A percentile compares a stretch with the other conserved stretches of the same genome.
Evolutionary conservation across 2,329 filamentous ascomycete genomes (phyloP).

Genomic region (Colletotrichum tropicale): DNA sequence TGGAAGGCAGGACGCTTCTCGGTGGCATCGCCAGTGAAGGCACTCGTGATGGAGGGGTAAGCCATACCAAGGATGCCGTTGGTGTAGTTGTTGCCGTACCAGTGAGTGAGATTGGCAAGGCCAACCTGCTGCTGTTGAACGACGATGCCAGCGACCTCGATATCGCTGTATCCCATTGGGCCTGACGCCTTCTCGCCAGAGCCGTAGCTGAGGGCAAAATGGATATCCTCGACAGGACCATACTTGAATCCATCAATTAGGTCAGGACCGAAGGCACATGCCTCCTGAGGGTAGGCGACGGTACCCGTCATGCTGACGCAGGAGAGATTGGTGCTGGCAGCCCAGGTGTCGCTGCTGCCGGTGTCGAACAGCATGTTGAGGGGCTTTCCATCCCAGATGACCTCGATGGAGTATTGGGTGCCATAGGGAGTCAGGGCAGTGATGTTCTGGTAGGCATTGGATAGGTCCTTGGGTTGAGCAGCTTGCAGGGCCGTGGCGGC

Average conservation of each 20-base stretch:
- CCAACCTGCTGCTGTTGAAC: conserved; percentile 52
- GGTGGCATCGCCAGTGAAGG: conserved; percentile 43
- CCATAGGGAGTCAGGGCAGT: conserved; percentile 40
- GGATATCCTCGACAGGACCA: conserved; percentile 41
- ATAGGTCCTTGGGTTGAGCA: conserved; percentile 15
- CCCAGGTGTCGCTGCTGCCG: conserved; percentile 58
- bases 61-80: conserved; percentile 56
- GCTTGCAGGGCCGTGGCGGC: conserved; percentile 31
- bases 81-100: conserved; percentile 57
- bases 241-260: conserved; percentile 44
- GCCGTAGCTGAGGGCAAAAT: conserved; percentile 51
- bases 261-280: conserved; percentile 46
- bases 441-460: conserved; percentile 38
- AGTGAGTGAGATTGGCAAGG: conserved; percentile 53
- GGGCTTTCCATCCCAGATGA: conserved; percentile 40
- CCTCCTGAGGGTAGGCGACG: conserved; percentile 27
- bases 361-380: conserved; percentile 53
- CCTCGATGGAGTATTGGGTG: conserved; percentile 47
- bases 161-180: conserved; percentile 50
- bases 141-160: conserved; percentile 48
- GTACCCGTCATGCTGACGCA: conserved; percentile 43
- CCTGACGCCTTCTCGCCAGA: conserved; percentile 54
- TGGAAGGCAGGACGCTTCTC: conserved; percentile 42
- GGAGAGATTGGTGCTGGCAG: conserved; percentile 41
- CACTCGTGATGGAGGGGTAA: conserved; percentile 54